Evolutionary conservation across 257 asterid genomes (phyloP).

Genomic region (Nyctanthes arbortristis): DNA sequence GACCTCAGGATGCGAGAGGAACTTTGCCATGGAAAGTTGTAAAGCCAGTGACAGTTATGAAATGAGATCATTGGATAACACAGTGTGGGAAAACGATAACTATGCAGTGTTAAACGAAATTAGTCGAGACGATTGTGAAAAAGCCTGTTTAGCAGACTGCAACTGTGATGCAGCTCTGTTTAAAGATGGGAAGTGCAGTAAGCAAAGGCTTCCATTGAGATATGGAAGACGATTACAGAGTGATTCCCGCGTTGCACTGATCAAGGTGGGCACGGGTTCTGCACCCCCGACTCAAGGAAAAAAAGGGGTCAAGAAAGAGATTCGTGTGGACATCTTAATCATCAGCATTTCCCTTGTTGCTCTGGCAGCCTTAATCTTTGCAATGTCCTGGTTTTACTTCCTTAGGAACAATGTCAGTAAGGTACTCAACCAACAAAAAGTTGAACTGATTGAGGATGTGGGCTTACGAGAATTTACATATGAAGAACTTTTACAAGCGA

Average conservation of each 20-base stretch:
- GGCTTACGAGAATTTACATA: slow-evolving; percentile 35
- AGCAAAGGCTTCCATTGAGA: slow-evolving; percentile 50
- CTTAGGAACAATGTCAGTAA: slow-evolving; percentile 1
- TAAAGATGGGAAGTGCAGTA: slow-evolving; percentile 26
- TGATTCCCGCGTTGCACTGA: slow-evolving; percentile 28
- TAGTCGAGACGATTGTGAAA: slow-evolving; percentile 28
- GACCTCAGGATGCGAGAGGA: slow-evolving; percentile 31
- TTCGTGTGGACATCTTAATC: slow-evolving; percentile 23
- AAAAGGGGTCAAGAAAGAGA: slow-evolving; percentile 15
- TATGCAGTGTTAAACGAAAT: neutral
- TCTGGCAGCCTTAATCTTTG: slow-evolving; percentile 25
- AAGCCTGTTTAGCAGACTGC: slow-evolving; percentile 33
- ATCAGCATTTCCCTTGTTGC: slow-evolving; percentile 21
- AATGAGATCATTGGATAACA: slow-evolving; percentile 2
- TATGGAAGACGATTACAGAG: slow-evolving; percentile 29
- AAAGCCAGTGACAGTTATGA: neutral
- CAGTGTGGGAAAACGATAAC: slow-evolving; percentile 17
- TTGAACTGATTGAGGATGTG: slow-evolving; percentile 27
- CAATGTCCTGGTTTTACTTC: slow-evolving; percentile 23
- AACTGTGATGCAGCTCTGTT: slow-evolving; percentile 45
- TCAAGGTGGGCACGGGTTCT: slow-evolving; percentile 28
- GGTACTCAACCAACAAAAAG: slow-evolving; percentile 8
- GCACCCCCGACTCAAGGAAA: neutral
- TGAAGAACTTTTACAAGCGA: slow-evolving; percentile 32
- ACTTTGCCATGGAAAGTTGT: slow-evolving; percentile 22